These are phyloP conservation scores for Endothia cerciana DNA, from an alignment of 2,329 filamentous ascomycete genomes.

Conservation along the genomic window DNA sequence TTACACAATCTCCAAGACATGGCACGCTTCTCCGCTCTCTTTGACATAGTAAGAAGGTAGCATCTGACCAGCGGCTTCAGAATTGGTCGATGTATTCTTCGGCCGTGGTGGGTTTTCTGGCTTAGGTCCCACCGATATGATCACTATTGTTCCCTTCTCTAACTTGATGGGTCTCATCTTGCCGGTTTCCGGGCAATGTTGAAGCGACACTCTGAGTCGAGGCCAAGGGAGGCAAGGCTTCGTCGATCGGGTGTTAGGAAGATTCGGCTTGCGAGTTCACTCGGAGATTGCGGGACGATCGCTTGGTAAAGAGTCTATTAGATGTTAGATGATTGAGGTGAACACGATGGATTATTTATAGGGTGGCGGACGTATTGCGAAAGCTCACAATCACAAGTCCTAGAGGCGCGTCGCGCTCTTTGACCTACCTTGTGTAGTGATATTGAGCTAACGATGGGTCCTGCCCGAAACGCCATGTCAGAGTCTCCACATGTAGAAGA, in stretches of 20 bases:
- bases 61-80: neutral
- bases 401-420: neutral
- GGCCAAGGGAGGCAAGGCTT: neutral
- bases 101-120: neutral
- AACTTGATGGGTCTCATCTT: neutral
- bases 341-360: neutral
- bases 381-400: neutral
- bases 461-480: neutral
- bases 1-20: too few species aligned
- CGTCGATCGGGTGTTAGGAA: neutral
- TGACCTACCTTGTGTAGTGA: neutral
- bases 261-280: neutral
- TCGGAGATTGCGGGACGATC: neutral
- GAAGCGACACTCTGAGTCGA: neutral
- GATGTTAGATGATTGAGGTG: neutral
- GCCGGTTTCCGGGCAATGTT: neutral
- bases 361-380: neutral
- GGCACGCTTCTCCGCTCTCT: neutral
- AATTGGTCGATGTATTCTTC: neutral
- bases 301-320: neutral
- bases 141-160: neutral
- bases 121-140: neutral
- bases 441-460: neutral
- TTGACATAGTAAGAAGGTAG: neutral
- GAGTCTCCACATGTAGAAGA: neutral